Evolutionary conservation across 257 asterid genomes (phyloP).

Genomic region (Pogostemon cablin): DNA sequence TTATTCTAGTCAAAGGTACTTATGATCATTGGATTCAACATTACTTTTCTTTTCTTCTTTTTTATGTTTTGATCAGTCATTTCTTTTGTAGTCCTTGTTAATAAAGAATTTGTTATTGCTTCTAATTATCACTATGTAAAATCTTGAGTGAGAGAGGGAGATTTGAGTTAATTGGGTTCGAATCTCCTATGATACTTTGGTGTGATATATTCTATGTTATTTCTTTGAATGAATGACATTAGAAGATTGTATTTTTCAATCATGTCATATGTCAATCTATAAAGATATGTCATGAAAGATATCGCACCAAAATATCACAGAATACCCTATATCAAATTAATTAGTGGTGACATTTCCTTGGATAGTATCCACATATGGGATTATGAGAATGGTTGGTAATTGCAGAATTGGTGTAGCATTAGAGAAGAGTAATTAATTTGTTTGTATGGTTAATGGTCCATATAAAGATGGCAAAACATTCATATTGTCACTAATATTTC

Average conservation of each 20-base stretch:
- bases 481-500: not conserved
- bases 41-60: not conserved
- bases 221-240: no score
- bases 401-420: not conserved
- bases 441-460: not conserved
- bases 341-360: not conserved
- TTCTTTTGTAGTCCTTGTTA: conserved; percentile 13
- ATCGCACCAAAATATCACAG: not conserved
- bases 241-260: no score
- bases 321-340: not conserved
- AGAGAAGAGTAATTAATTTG: not conserved
- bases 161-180: not conserved
- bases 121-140: not conserved
- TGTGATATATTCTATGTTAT: no score
- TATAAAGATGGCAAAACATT: not conserved
- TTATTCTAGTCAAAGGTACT: conserved; percentile 32
- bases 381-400: not conserved
- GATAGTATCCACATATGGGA: not conserved
- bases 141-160: not conserved
- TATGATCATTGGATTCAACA: conserved; percentile 28
- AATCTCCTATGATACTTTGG: no score
- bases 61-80: not conserved
- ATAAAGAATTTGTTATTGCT: not conserved
- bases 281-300: no score
- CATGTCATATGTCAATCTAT: no score